Evolutionary conservation across 331 rosid genomes (phyloP).

Genomic region (Acacia pycnantha): DNA sequence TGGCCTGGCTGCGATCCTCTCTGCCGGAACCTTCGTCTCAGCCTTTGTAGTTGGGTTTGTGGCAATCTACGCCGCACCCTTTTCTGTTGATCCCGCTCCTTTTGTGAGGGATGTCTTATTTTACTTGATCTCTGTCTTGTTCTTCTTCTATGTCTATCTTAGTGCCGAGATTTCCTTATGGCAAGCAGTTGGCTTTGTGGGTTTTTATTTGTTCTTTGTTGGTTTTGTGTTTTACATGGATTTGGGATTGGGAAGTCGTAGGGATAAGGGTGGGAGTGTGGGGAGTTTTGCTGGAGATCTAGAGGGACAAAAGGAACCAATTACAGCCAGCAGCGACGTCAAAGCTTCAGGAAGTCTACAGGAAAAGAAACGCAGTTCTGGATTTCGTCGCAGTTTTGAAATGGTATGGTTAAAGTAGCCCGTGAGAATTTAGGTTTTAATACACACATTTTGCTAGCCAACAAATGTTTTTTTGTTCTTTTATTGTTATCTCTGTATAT

Average conservation of each 20-base stretch:
- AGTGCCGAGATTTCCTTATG: conserved; percentile 90
- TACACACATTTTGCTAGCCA: background rate
- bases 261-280: conserved; percentile 29
- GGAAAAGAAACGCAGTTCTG: conserved; percentile 38
- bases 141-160: conserved; percentile 80
- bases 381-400: conserved; percentile 40
- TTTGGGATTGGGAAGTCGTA: conserved; percentile 48
- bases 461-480: background rate
- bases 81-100: conserved; percentile 65
- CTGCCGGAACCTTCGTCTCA: conserved; percentile 90
- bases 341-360: conserved; percentile 24
- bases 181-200: conserved; percentile 89
- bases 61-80: conserved; percentile 86
- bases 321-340: conserved; percentile 26
- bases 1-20: conserved; percentile 85
- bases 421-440: background rate
- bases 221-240: conserved; percentile 95
- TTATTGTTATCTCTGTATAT: background rate
- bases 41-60: conserved; percentile 96
- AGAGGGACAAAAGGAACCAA: conserved; percentile 32
- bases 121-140: conserved; percentile 71
- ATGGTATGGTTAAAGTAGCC: conserved; percentile 47
- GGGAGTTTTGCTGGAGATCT: conserved; percentile 37
- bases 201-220: conserved; percentile 77
- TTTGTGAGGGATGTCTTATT: conserved; percentile 83